A percentile compares a stretch with the other conserved stretches of the same genome.
phyloP scores from a whole-genome alignment of 2,329 filamentous ascomycete species.

The Neonectria ditissima region DNA sequence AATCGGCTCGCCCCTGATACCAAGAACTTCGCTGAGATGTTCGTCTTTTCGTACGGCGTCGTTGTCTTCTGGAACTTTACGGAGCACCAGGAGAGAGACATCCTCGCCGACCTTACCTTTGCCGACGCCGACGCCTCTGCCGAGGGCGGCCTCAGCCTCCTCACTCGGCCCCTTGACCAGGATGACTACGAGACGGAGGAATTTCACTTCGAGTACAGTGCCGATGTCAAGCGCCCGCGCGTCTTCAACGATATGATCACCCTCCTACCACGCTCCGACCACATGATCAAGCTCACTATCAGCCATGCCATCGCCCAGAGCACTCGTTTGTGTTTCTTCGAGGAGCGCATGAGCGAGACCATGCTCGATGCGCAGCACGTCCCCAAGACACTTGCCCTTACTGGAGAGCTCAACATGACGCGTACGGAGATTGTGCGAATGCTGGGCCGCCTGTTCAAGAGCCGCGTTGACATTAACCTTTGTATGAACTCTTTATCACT shows the following conservation, averaged over 20 bases:
- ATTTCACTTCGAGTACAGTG: slow-evolving; percentile 98
- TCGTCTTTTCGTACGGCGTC: slow-evolving; percentile 96
- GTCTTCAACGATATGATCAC: slow-evolving; percentile 99
- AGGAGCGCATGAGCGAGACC: slow-evolving; percentile 93
- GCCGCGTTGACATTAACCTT: slow-evolving; percentile 95
- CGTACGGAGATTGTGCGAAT: slow-evolving; percentile 93
- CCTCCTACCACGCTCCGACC: slow-evolving; percentile 86
- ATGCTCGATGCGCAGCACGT: slow-evolving; percentile 95
- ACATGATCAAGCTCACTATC: slow-evolving; percentile 99
- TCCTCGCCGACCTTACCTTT: slow-evolving; percentile 94
- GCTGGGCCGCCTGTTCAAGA: slow-evolving; percentile 90
- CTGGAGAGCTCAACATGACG: slow-evolving; percentile 91
- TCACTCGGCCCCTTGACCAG: slow-evolving; percentile 83
- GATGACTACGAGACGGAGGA: slow-evolving; percentile 97
- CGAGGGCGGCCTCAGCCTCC: slow-evolving; percentile 73
- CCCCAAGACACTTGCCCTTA: slow-evolving; percentile 87
- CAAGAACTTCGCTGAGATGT: slow-evolving; percentile 91
- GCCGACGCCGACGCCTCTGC: slow-evolving; percentile 74
- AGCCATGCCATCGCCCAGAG: slow-evolving; percentile 97
- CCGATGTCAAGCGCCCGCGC: slow-evolving; percentile 84
- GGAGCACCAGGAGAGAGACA: slow-evolving; percentile 94
- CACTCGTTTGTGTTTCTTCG: slow-evolving; percentile 95
- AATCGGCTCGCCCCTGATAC: slow-evolving; percentile 75
- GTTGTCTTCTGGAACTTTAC: slow-evolving; percentile 99
- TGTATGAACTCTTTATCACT: slow-evolving; percentile 72